Conservation (phyloP, 2,329 filamentous ascomycete species). For the Penicillium sp. region DNA sequence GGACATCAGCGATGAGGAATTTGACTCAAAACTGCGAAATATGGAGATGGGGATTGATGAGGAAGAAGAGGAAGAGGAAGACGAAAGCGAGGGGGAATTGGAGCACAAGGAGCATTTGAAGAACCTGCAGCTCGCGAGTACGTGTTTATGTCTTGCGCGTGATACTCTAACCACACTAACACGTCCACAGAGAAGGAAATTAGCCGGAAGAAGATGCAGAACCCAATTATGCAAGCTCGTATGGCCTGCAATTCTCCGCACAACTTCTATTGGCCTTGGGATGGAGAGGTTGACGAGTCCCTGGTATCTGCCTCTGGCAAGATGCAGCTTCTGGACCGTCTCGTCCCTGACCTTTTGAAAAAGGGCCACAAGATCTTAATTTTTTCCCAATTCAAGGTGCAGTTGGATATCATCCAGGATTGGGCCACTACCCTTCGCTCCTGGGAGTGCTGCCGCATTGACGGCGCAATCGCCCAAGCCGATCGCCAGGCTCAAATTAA, state of each 20-base stretch:
- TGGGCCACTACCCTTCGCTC: conserved; percentile 60
- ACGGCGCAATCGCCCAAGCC: conserved; percentile 78
- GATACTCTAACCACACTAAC: conserved; percentile 29
- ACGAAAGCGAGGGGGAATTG: conserved; percentile 48
- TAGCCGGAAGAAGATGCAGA: conserved; percentile 86
- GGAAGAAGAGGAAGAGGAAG: conserved; percentile 62
- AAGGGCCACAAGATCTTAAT: conserved; percentile 87
- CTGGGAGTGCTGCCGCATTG: conserved; percentile 54
- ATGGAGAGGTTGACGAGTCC: conserved; percentile 69
- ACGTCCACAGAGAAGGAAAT: conserved; percentile 69
- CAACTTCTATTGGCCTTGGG: conserved; percentile 95
- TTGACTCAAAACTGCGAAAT: conserved; percentile 66
- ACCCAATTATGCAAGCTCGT: conserved; percentile 87
- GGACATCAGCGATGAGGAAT: conserved; percentile 78
- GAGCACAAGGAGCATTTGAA: conserved; percentile 66
- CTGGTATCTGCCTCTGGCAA: conserved; percentile 89
- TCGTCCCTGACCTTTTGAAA: conserved; percentile 73
- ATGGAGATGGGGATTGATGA: conserved; percentile 58
- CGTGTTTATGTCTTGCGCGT: conserved; percentile 29
- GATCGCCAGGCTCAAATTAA: conserved; percentile 70
- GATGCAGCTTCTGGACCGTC: conserved; percentile 87
- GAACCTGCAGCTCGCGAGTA: conserved; percentile 75
- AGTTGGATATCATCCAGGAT: conserved; percentile 85
- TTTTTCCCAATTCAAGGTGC: conserved; percentile 94
- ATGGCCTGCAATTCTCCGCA: conserved; percentile 92